Base-by-base conservation (phyloP, 805 yeast genomes). In the Candida arabinofermentans region DNA sequence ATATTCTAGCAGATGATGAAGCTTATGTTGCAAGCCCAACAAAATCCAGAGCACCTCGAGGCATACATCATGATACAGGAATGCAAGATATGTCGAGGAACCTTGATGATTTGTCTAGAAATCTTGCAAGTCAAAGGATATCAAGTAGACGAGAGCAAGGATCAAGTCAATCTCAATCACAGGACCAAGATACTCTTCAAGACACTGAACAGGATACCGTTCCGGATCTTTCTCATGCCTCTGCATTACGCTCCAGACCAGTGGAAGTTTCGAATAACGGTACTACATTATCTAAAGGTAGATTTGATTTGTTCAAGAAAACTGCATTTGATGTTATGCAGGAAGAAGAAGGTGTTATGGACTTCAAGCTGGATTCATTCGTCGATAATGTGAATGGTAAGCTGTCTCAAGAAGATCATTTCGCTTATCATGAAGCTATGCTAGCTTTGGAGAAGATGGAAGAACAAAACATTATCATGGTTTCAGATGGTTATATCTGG, bases 401-500 rank as follows among this genome's bases (percentile, higher is more conserved):
- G 32, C 44, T 66, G 19, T 67, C 43, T 6, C 74, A 68, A 38
- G 81, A 74, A 44, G 79, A 75, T n/a, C 64, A 63, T 30, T 75
- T 67, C 43, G 64, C 65, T 8, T 61, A 57, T 5, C 65, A 59
- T 5, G 81, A 74, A 50, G 75, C 71, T 34, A 50, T 59, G 12
- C 69, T 68, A 23, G 79, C 77, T 27, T 52, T 74, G 34, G 52
- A 53, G 16, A 52, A 62, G n/a, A 58, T 76, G 67, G 69, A 66
- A 19, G 64, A 59, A 3, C 68, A 69, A 43, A 74, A 75, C 43
- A 67, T 72, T 32, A 44, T 76, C 36, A 70, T 74, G 77, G 53
- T 68, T 18, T 66, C 75, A 8, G 80, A 72, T 22, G 73, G 66
- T 23, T 66, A 66, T 46, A 69, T 75, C 17, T 75, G 74, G 72